Evolutionary conservation across 805 yeast genomes (phyloP), one percentile per base, ranked within the genome.

Genomic region (Scheffersomyces spartinae): DNA sequence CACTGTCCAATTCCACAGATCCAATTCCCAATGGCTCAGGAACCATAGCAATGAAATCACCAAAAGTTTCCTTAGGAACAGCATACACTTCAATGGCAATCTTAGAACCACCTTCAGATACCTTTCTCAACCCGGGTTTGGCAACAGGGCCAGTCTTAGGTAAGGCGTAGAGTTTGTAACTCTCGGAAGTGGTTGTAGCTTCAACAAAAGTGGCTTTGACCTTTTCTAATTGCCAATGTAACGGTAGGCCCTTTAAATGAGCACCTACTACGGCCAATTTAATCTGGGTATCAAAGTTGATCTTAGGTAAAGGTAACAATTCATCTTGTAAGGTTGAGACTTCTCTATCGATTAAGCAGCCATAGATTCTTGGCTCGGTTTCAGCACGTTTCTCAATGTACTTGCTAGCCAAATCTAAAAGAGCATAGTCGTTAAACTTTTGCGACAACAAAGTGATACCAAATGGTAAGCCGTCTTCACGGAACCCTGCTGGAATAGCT

Each of bases 1-100:
- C 96, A 31, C 68, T 58, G 26, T 63, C 74, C 21, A 85, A 68
- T 52, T 86, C 94, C 26, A 84, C 88, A 13, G 91, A 74, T 7
- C 98, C 98, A 42, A 88, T 86, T 22, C 95, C 98, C 34, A 88
- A 64, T 13, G 98, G 98, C 38, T 80, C 80, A 9, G 97, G 96
- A 17, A 88, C 94, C 80, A 80, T 74, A 4, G 78, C 46, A 15
- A 91, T 77, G 43, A 88, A 91, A 13, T 64, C 67, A 36, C 96
- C 97, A 53, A 88, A 84, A 9, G 53, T 58, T 36, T 72, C 85
- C 16, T 48, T 49, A 16, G 97, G 95, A 26, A 88, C 68, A 25
- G 86, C 70, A 60, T 88, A 88, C 11, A 84, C 67, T 52, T 88
- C 98, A 18, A 88, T 52, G 30, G 67, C 74, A 32, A 88, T 81